Base-by-base conservation (phyloP, 108 stramenopile species). In the Bacterosira constricta region DNA sequence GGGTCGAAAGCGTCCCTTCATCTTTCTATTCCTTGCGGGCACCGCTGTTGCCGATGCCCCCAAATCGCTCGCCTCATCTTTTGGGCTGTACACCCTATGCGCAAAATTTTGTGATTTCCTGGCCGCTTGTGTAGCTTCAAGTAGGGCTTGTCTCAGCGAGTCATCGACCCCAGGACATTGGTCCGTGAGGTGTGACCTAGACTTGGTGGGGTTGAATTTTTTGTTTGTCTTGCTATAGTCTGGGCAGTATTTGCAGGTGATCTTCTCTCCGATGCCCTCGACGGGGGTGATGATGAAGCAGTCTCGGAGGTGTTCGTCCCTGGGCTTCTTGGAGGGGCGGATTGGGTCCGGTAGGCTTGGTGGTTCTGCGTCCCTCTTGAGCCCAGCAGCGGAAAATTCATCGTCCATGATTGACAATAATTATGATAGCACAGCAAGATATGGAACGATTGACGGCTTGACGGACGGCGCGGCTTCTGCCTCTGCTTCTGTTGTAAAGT, bases 131-230 rank as follows among this genome's bases (percentile, higher is more conserved):
- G 64, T 37, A 27, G 64, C 49, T 23, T 51, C 23, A 15, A 36
- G 64, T 9, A 65, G 50, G 12, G 30, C n/a, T 12, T 37, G 32
- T 37, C 34, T 49, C 49, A 65, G 21, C 8, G 35, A 46, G 2
- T 65, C 64, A 34, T 50, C 25, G 49, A 51, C 50, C 18, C 64
- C 64, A 4, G 17, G 7, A 32, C 64, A 65, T 6, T 37, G 23
- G 9, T 29, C 35, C 12, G 36, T 65, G 2, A 65, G 36, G 36
- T 65, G 64, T 8, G 1, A 13, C 50, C 64, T 23, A 0, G 64
- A 46, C 34, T 65, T 65, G 32, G 64, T 65, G 35, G 64, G 49
- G 17, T 65, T 65, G 49, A 65, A 65, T 37, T 65, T 65, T 18
- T 35, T n/a, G 4, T 35, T 31, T 11, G 50, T 36, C 11, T 51